Evolutionary conservation across 495 filamentous ascomycete genomes (phyloP), one percentile per base, ranked within the genome.

Genomic region (Clavariopsis aquatica): DNA sequence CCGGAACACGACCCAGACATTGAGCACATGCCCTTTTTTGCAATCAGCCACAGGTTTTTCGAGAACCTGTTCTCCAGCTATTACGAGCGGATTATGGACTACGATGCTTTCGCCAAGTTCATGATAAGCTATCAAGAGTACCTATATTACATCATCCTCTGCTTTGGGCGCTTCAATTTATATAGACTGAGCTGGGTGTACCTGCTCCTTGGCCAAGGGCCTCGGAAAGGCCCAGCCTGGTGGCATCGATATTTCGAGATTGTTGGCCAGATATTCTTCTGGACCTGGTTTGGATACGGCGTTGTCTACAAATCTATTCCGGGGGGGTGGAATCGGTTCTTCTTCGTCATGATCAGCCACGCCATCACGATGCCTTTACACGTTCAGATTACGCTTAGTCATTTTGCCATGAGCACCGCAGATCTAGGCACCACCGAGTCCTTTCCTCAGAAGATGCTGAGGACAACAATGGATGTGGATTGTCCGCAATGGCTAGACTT

Each of bases 1-100:
- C 91, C 94, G 24, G 94, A 97, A 73, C 94, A 98, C 74, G 94
- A 98, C 73, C 94, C 94, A 0, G 94, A 98, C 75, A 98, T 97
- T 64, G 87, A 98, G 75, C 92, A 96, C 68, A 87, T 98, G 79
- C 94, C 94, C 1, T 93, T 98, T 78, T 90, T 98, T 73, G 94
- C 94, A 65, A 82, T 97, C 58, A 93, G 88, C 8, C 94, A 96
- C 72, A 85, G 91, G 49, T 91, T 98, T 69, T 83, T 97, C 59
- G 79, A 77, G 24, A 86, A 78, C 58, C 79, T 98, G 24, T 83
- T 83, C 55, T 96, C 92, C 56, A 92, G 90, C 6, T 98, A 93
- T 76, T 96, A 98, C 75, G 88, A 96, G 43, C 86, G 84, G 28
- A 72, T 93, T 69, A 92, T 98, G 91, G 78, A 82, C 46, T 96